These are phyloP conservation scores for Cytospora piceicola DNA, from an alignment of 2,329 filamentous ascomycete genomes.

Conservation along the genomic window DNA sequence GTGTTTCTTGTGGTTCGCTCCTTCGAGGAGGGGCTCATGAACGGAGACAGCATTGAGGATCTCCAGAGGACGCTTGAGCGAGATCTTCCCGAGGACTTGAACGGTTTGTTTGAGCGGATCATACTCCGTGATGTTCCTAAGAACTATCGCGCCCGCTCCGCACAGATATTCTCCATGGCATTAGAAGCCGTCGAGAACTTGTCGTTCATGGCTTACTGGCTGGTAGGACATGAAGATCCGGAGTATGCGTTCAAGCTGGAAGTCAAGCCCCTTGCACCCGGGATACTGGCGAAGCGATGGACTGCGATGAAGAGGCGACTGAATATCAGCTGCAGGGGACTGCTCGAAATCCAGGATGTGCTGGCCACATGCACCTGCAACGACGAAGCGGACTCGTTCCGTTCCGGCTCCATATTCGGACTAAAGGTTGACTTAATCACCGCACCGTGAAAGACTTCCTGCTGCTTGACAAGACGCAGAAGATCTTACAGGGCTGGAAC, in stretches of 20 bases:
- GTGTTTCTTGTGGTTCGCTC: neutral
- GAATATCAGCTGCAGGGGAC: neutral
- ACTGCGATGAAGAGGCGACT: neutral
- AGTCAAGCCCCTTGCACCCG: neutral
- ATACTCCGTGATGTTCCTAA: neutral
- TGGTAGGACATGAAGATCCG: neutral
- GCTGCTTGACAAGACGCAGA: neutral
- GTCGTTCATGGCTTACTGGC: neutral
- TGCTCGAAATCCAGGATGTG: neutral
- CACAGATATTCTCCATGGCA: neutral
- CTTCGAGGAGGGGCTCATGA: neutral
- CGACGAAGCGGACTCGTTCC: neutral
- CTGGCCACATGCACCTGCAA: neutral
- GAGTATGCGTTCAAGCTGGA: neutral
- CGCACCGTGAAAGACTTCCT: neutral
- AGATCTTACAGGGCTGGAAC: neutral
- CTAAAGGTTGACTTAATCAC: neutral
- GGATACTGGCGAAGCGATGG: neutral
- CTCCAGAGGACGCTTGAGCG: neutral
- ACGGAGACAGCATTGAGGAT: neutral
- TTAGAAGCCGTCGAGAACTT: neutral
- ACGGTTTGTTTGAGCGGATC: neutral
- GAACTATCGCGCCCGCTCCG: neutral
- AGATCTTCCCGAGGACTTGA: neutral
- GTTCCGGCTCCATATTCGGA: neutral